Conservation (phyloP, 176 grass and related monocot genomes). For the Zoysia japonica region DNA sequence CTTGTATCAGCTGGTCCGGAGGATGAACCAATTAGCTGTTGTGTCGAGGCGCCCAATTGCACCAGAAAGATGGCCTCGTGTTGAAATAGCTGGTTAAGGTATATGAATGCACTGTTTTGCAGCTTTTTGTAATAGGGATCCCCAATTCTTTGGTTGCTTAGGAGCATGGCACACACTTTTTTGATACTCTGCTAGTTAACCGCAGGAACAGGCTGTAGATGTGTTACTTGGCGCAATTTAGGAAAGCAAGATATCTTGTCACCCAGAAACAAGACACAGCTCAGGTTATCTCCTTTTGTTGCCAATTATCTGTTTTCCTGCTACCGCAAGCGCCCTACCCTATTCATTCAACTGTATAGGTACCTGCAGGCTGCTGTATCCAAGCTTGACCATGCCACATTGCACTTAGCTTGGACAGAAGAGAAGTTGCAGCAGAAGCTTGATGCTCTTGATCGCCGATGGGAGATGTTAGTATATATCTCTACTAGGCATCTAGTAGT, state of each 20-base stretch:
- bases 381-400: constrained; percentile 60
- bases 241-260: constrained; percentile 55
- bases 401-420: constrained; percentile 73
- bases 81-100: constrained; percentile 63
- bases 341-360: constrained; percentile 23
- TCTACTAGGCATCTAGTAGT: constrained; percentile 18
- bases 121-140: neutral
- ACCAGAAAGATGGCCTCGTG: constrained; percentile 51
- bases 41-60: constrained; percentile 39
- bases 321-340: neutral
- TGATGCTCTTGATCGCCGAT: constrained; percentile 65
- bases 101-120: neutral
- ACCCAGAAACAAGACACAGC: constrained; percentile 51
- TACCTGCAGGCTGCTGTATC: constrained; percentile 60
- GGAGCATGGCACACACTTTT: neutral
- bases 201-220: constrained; percentile 49
- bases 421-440: constrained; percentile 81
- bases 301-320: neutral
- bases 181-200: constrained; percentile 8
- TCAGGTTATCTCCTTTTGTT: constrained; percentile 37
- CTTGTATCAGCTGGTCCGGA: constrained; percentile 56
- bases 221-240: constrained; percentile 44
- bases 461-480: constrained; percentile 65
- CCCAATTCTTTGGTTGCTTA: neutral
- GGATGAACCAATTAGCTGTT: constrained; percentile 41